Evolutionary conservation across 257 asterid species (phyloP).

Genomic region (Przewalskia tangutica): DNA sequence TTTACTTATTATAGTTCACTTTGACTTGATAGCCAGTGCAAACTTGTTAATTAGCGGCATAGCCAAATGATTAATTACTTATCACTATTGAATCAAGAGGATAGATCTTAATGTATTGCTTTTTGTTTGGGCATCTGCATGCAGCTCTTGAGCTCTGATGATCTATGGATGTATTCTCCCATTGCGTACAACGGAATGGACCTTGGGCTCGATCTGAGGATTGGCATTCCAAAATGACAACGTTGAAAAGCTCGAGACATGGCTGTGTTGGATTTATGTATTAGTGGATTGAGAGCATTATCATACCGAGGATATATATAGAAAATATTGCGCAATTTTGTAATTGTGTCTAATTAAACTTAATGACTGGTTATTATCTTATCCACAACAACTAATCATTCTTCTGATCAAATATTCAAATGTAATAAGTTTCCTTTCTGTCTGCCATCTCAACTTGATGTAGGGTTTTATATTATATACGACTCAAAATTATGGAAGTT

Average conservation of each 20-base stretch:
- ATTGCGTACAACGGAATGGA: conserved; percentile 81
- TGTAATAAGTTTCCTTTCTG: neutral
- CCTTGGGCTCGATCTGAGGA: conserved; percentile 42
- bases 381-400: neutral
- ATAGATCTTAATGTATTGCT: neutral
- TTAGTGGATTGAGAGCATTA: neutral
- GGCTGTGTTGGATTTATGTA: neutral
- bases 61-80: neutral
- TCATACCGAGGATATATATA: neutral
- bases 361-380: neutral
- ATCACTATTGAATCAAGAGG: neutral
- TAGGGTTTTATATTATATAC: neutral
- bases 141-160: conserved; percentile 88
- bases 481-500: neutral
- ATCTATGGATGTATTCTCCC: conserved; percentile 92
- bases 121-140: conserved; percentile 18
- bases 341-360: neutral
- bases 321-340: neutral
- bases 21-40: neutral
- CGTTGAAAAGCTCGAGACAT: neutral
- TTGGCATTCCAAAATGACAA: neutral
- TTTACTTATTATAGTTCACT: neutral
- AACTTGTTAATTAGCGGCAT: neutral
- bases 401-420: neutral
- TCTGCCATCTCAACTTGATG: neutral